Percentiles rank a stretch among this genome's conserved stretches.
Evolutionary conservation across 148 eudicot genomes (phyloP).

Genomic region (Arbutus unedo): DNA sequence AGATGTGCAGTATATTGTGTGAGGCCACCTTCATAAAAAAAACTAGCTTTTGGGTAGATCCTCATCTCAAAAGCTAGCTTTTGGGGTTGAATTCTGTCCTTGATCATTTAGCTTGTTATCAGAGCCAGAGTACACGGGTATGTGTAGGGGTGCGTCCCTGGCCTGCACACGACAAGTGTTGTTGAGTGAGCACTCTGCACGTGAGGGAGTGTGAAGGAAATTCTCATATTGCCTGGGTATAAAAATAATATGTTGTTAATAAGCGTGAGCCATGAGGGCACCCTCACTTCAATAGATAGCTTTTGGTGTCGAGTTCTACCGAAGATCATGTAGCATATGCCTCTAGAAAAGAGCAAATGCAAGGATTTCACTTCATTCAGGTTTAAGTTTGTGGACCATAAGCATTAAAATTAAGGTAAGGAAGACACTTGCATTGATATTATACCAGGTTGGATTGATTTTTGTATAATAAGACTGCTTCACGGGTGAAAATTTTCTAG

Average conservation of each 20-base stretch:
- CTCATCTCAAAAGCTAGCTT: slow-evolving; percentile 1
- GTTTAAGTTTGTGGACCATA: background rate
- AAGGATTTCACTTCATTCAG: background rate
- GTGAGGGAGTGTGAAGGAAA: background rate
- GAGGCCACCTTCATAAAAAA: background rate
- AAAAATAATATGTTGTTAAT: background rate
- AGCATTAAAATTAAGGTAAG: background rate
- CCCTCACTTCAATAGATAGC: background rate
- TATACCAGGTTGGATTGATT: background rate
- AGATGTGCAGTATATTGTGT: background rate
- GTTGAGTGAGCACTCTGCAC: background rate
- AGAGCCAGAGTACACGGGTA: background rate
- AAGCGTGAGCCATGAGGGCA: too few species aligned
- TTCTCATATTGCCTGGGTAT: background rate
- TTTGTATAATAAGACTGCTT: background rate
- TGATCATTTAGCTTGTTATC: background rate
- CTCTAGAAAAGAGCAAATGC: background rate
- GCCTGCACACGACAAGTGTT: background rate
- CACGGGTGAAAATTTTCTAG: background rate
- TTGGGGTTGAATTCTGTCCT: background rate
- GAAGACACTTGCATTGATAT: background rate
- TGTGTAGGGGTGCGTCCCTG: background rate
- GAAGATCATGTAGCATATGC: background rate
- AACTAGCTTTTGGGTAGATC: background rate
- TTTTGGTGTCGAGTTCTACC: background rate